Percentiles rank a stretch among this genome's conserved stretches.
Evolutionary conservation across 352 stramenopile genomes (phyloP).

Genomic region (Nothophytophthora sp.): DNA sequence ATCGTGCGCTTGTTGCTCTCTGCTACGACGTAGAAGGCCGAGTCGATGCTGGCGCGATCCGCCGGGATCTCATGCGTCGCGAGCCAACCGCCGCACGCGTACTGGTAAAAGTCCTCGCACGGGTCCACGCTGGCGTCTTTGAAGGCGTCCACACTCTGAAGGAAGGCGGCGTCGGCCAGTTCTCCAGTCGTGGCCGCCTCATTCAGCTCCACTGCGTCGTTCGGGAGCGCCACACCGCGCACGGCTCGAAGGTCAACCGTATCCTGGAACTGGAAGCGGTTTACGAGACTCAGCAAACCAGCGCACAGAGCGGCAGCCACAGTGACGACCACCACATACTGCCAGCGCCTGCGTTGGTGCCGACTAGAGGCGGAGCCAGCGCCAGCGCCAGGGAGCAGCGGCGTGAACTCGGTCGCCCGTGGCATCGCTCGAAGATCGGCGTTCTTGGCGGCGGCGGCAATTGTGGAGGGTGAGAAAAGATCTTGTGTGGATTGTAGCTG

Average conservation of each 20-base stretch:
- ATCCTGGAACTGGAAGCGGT: conserved; percentile 11
- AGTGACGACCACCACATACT: conserved; percentile 8
- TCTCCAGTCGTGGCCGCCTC: background rate
- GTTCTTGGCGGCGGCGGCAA: too few relatives aligned
- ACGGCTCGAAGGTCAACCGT: background rate
- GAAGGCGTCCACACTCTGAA: conserved; percentile 36
- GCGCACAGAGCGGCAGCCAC: conserved; percentile 10
- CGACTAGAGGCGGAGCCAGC: too few relatives aligned
- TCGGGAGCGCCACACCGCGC: background rate
- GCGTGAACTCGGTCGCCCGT: conserved; percentile 29
- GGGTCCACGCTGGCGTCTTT: conserved; percentile 60
- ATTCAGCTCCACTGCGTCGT: background rate
- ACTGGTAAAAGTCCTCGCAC: conserved; percentile 78
- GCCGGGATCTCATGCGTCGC: conserved; percentile 46
- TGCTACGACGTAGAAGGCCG: conserved; percentile 55
- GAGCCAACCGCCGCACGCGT: conserved; percentile 77
- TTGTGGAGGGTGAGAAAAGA: too few relatives aligned
- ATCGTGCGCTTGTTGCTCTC: conserved; percentile 59
- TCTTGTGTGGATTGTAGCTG: too few relatives aligned
- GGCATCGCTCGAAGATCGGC: background rate
- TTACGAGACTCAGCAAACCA: conserved; percentile 10
- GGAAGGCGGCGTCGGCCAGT: conserved; percentile 35
- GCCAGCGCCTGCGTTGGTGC: conserved; percentile 18
- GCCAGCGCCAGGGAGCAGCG: conserved; percentile 18
- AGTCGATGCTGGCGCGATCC: conserved; percentile 46